Base-by-base conservation (phyloP, 148 eudicot species). In the Rhododendron kiyosumense region DNA sequence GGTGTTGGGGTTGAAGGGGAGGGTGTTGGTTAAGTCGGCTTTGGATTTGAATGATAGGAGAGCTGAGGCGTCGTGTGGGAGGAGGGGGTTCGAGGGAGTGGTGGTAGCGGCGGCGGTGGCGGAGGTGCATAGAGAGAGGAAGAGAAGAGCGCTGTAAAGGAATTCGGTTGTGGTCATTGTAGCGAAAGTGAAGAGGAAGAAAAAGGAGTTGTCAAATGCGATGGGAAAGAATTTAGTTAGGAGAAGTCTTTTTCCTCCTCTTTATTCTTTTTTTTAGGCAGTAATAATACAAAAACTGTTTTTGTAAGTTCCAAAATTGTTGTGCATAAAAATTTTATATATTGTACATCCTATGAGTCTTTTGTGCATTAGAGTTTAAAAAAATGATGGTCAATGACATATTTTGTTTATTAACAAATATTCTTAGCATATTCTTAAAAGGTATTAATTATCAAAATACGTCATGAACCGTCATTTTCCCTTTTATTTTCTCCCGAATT, bases 21-120 rank as follows among this genome's bases (percentile, higher is more conserved):
- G 94, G 1, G 30, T 87, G 90, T 86, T 59, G 91, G 84, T 78
- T 13, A 63, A 61, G 93, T 90, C 93, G 26, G 92, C 90, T 51
- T 88, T 71, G 83, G 91, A 81, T 65, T 88, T 88, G 90, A 92
- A 90, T 15, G 93, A 13, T 43, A 93, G 88, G 32, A 93, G 87
- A 0, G 94, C 81, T 14, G 88, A 83, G 7, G 93, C 91, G 88
- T 90, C 94, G 59, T 59, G 77, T 2, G 92, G 89, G 22, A 84
- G 82, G 11, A 26, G 32, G 3, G 17, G 48, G 81, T 28, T 57
- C 15, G 28, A 51, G 32, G 38, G 78, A 5, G 80, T 43, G 11
- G 59, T 73, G 15, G 85, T 79, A 20, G 86, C 67, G 36, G 59
- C 17, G 82, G 78, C 32, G 77, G 85, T 67, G 63, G 54, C 26